Conservation (phyloP, 345 rosid species). For the Pugionium dolabratum region DNA sequence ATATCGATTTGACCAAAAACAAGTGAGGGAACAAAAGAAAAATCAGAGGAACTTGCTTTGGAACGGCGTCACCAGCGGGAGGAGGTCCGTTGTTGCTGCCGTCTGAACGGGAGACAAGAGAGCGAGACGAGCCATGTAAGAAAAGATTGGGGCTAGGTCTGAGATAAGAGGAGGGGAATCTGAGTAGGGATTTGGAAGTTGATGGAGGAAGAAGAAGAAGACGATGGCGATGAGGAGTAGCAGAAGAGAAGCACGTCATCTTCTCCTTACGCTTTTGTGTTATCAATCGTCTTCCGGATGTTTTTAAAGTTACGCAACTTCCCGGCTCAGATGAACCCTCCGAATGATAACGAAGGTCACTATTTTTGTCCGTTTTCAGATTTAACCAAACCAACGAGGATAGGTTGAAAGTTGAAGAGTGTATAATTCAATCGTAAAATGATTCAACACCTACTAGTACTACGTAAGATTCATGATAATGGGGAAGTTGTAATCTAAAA, state of each 20-base stretch:
- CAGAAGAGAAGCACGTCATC: conserved; percentile 33
- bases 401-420: too few species aligned
- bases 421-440: too few species aligned
- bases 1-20: neutral
- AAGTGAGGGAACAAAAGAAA: too few species aligned
- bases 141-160: conserved; percentile 30
- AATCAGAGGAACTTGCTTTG: conserved; percentile 46
- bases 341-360: neutral
- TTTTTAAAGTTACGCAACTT: neutral
- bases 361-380: too few species aligned
- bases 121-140: conserved; percentile 35
- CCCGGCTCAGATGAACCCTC: neutral
- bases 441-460: too few species aligned
- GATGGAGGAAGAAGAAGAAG: conserved; percentile 39
- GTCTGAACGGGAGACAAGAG: conserved; percentile 44
- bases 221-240: conserved; percentile 42
- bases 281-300: conserved; percentile 19
- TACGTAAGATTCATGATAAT: too few species aligned
- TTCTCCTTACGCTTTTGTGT: conserved; percentile 1
- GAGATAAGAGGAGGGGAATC: conserved; percentile 32
- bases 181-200: conserved; percentile 34
- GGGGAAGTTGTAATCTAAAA: neutral
- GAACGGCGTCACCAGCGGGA: conserved; percentile 50
- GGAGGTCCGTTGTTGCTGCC: conserved; percentile 41
- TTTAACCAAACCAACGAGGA: too few species aligned